Evolutionary conservation across 225 moss, liverwort and hornwort species (phyloP), one percentile per base, ranked within the genome.

Genomic region (Bryoerythrophyllum caledonicum): DNA sequence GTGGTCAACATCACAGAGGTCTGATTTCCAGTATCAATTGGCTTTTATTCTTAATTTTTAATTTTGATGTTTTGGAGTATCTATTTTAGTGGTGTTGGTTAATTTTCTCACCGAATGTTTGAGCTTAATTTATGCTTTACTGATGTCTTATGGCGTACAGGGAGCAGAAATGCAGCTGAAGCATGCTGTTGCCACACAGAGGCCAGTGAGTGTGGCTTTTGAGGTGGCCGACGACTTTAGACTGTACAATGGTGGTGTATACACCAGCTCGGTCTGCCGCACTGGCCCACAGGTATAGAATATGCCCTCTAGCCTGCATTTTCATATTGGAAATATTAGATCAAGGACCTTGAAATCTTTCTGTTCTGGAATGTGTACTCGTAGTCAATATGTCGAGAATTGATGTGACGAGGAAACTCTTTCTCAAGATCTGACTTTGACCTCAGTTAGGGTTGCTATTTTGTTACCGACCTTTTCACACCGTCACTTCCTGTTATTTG

Each of bases 1-100:
- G 97, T 95, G 20, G 97, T 99, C 72, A 99, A 99, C 83, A 95
- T 99, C 69, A 95, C 97, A 37, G 72, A 91, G 90, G 97, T 95
- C 80, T 48, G 78, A 44, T 55, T 68, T 49, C 24, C 25, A 66
- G 53, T 10, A 30, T n/a, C 7, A 27, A 25, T 66, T 1, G 4
- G 8, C n/a, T 67, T 40, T 16, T 57, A 14, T 7, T 63, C n/a
- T n/a, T n/a, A n/a, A 63, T 51, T 64, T 17, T 26, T 64, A 6
- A 49, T 69, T 60, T 21, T 28, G 14, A 15, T 44, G 14, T 41
- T 30, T 46, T 60, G 46, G 8, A 20, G 49, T 0, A 2, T 4
- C 24, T 12, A 0, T 8, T 7, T 15, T 16, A 10, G 6, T 8
- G 13, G 10, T 28, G 37, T 13, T 61, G 52, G 21, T 57, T 17